Evolutionary conservation across 768 basidiomycete species (phyloP).

Genomic region (Infundibulicybe gibba): DNA sequence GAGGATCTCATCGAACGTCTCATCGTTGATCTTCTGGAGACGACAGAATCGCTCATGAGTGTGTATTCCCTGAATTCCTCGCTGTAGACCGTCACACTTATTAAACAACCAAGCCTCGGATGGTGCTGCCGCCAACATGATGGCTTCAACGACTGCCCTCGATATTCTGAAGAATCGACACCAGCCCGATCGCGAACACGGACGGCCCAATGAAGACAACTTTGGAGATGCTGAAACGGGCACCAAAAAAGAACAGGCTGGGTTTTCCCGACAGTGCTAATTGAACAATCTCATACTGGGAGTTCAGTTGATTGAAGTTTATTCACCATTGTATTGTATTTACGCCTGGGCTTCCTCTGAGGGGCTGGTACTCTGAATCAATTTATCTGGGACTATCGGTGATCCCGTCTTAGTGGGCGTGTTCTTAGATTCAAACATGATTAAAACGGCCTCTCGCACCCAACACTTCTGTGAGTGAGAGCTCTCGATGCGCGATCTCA

Average conservation of each 20-base stretch:
- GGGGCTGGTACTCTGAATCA: too few relatives aligned
- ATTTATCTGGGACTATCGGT: too few relatives aligned
- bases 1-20: slow-evolving; percentile 49
- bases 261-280: slow-evolving; percentile 39
- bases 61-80: slow-evolving; percentile 11
- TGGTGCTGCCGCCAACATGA: slow-evolving; percentile 14
- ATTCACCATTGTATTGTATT: too few relatives aligned
- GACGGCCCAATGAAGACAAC: slow-evolving; percentile 35
- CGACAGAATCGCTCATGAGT: slow-evolving; percentile 45
- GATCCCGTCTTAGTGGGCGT: too few relatives aligned
- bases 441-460: too few relatives aligned
- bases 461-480: too few relatives aligned
- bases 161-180: slow-evolving; percentile 11
- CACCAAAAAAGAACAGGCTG: slow-evolving; percentile 21
- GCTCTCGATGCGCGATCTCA: too few relatives aligned
- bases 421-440: too few relatives aligned
- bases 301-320: neutral
- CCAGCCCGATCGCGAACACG: slow-evolving; percentile 36
- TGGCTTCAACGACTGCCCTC: slow-evolving; percentile 11
- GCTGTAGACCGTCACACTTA: neutral
- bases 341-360: too few relatives aligned
- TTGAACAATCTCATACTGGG: neutral
- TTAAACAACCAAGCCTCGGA: neutral
- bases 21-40: slow-evolving; percentile 45
- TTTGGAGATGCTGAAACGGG: slow-evolving; percentile 27